Evolutionary conservation across 805 yeast species (phyloP).

Genomic region (Candida endomychidarum): DNA sequence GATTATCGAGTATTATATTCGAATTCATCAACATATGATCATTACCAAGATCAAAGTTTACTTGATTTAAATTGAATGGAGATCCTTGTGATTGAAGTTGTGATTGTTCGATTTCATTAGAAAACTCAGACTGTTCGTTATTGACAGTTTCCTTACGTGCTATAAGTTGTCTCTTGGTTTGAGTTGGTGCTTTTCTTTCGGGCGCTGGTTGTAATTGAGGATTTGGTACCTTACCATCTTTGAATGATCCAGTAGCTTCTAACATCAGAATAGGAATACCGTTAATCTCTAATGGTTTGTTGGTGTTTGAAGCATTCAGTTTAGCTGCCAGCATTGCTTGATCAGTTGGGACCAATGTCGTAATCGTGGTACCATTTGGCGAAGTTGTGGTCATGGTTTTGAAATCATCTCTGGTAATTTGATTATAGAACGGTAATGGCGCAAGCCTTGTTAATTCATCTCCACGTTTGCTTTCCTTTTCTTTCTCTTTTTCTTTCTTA

Average conservation of each 20-base stretch:
- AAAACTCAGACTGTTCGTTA: neutral
- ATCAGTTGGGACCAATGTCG: slow-evolving; percentile 85
- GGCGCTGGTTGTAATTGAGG: neutral
- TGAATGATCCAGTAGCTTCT: slow-evolving; percentile 67
- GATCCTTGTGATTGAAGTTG: slow-evolving; percentile 4
- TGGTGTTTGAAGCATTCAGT: slow-evolving; percentile 43
- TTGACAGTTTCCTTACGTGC: neutral
- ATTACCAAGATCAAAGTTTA: slow-evolving; percentile 13
- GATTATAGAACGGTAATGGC: slow-evolving; percentile 88
- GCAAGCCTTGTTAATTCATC: slow-evolving; percentile 38
- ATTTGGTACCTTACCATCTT: slow-evolving; percentile 9
- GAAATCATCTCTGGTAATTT: slow-evolving; percentile 85
- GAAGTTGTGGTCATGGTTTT: slow-evolving; percentile 82
- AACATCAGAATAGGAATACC: slow-evolving; percentile 72
- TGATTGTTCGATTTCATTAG: neutral
- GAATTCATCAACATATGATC: slow-evolving; percentile 12
- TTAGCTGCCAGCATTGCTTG: slow-evolving; percentile 66
- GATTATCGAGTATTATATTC: slow-evolving; percentile 11
- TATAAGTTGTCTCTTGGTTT: neutral
- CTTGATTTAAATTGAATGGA: slow-evolving; percentile 6
- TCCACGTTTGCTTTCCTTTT: slow-evolving; percentile 6
- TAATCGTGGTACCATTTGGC: slow-evolving; percentile 89
- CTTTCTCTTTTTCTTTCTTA: slow-evolving; percentile 8
- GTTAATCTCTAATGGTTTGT: slow-evolving; percentile 58
- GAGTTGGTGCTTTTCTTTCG: neutral